A percentile compares a stretch with the other conserved stretches of the same genome.
Conservation (phyloP, 2,329 filamentous ascomycete genomes). For the Phyllosticta paracitricarpa region DNA sequence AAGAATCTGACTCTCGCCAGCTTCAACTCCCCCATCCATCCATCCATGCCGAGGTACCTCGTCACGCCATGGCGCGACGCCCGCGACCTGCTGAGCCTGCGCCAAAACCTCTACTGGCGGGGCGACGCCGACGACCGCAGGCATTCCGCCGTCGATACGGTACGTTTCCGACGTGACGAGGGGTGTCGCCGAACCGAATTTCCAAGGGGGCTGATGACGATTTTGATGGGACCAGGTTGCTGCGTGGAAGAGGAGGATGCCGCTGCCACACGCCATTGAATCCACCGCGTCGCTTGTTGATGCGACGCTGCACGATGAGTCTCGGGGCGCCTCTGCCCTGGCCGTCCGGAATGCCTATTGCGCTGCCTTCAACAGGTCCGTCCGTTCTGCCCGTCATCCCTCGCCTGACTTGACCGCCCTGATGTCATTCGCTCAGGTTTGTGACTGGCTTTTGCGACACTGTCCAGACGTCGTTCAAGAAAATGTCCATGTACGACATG, state of each 20-base stretch:
- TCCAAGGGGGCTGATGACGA: constrained; percentile 12
- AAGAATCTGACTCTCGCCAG: neutral
- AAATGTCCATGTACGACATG: constrained; percentile 61
- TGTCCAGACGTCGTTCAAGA: constrained; percentile 55
- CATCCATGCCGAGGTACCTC: constrained; percentile 49
- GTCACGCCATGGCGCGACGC: constrained; percentile 64
- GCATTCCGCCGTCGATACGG: constrained; percentile 29
- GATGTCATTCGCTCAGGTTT: constrained; percentile 43
- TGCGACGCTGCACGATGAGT: constrained; percentile 55
- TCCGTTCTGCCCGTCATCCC: constrained; percentile 12
- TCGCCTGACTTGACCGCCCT: neutral
- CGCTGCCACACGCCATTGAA: constrained; percentile 68
- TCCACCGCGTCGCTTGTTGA: constrained; percentile 65
- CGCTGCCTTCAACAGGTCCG: constrained; percentile 63
- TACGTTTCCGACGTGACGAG: constrained; percentile 14
- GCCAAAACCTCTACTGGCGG: constrained; percentile 51
- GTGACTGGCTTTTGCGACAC: constrained; percentile 72
- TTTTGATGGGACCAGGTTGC: neutral
- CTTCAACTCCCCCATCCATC: neutral
- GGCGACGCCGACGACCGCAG: constrained; percentile 18
- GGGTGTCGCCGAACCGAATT: neutral
- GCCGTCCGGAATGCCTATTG: constrained; percentile 61
- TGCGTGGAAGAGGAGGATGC: constrained; percentile 9
- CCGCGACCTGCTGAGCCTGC: constrained; percentile 53
- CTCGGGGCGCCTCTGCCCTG: constrained; percentile 40